Base-by-base conservation (phyloP, 2,329 filamentous ascomycete species). In the Aspergillus tamarii region DNA sequence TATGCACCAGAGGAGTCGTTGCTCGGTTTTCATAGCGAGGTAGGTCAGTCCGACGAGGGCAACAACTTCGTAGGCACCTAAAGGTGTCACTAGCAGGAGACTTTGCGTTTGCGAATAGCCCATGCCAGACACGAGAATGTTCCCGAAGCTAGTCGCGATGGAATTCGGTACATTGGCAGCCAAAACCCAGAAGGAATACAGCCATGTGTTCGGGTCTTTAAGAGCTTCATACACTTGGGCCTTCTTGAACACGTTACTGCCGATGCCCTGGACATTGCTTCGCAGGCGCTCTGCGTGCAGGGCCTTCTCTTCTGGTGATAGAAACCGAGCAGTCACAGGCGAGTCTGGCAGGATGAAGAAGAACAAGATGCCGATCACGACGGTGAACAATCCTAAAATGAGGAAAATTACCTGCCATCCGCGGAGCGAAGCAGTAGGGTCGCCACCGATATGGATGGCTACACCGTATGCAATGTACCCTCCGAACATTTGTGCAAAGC, bases 351-450 rank as follows among this genome's bases (percentile, higher is more conserved):
- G 71, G 52, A 79, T 57, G 62, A 78, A 74, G 69, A 71, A 78
- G 60, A 79, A 77, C 26, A 71, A 54, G 4, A 82, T 72, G 0
- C 81, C 81, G n/a, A 70, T 23, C 4, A 70, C 55, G 5, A 73
- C 66, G 5, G 77, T 80, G n/a, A 77, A 60, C 19, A 78, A 61
- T 1, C 78, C 78, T 26, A 76, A 63, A 59, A 80, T 70, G 6
- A 80, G 66, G 53, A 80, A 79, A 21, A 80, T 76, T 1, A 78
- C 68, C 67, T 77, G 74, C 78, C 78, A 80, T 14, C 74, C 73
- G 26, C 59, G 67, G 9, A 79, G 64, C 1, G 68, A 55, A 30
- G 73, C 73, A 4, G 67, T 64, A 4, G 71, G 69, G 57, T 78
- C 74, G 9, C 67, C 69, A 0, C 73, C 76, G 7, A 73, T 64